Percentiles rank a stretch among this genome's conserved stretches.
Conservation (phyloP, 441 rosid genomes). For the Adansonia rubrostipa region DNA sequence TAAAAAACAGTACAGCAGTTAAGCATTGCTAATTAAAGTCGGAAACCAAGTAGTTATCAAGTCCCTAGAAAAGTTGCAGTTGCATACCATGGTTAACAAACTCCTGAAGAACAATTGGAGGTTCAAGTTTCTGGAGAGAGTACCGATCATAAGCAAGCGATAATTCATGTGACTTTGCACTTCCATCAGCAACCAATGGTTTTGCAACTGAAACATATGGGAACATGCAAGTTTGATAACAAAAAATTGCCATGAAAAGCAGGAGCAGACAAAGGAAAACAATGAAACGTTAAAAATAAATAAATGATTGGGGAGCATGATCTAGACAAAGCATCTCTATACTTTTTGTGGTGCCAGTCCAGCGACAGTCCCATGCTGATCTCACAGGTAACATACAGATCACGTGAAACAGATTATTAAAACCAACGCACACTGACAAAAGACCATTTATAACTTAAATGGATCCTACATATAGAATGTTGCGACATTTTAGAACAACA, state of each 20-base stretch:
- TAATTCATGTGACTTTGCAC: conserved; percentile 66
- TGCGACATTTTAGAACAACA: too few relatives aligned
- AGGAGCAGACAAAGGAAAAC: not conserved
- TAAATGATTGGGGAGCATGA: not conserved
- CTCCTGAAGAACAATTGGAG: conserved; percentile 69
- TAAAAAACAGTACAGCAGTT: conserved; percentile 3
- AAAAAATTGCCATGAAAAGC: not conserved
- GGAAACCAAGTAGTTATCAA: not conserved
- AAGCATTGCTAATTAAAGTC: not conserved
- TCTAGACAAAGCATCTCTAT: not conserved
- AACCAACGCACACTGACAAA: not conserved
- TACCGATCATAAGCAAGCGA: conserved; percentile 63
- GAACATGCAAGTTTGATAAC: not conserved
- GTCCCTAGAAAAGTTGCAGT: not conserved
- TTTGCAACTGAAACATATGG: conserved; percentile 58
- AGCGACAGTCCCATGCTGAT: not conserved
- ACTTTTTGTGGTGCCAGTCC: not conserved
- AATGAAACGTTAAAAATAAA: not conserved
- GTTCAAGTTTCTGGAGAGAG: conserved; percentile 64
- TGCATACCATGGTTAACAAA: conserved; percentile 70
- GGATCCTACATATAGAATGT: not conserved
- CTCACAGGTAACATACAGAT: not conserved
- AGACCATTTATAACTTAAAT: not conserved
- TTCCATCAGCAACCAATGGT: conserved; percentile 75
- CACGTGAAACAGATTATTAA: not conserved